Conservation (phyloP, 163 green algal species). For the Scenedesmus sp. region DNA sequence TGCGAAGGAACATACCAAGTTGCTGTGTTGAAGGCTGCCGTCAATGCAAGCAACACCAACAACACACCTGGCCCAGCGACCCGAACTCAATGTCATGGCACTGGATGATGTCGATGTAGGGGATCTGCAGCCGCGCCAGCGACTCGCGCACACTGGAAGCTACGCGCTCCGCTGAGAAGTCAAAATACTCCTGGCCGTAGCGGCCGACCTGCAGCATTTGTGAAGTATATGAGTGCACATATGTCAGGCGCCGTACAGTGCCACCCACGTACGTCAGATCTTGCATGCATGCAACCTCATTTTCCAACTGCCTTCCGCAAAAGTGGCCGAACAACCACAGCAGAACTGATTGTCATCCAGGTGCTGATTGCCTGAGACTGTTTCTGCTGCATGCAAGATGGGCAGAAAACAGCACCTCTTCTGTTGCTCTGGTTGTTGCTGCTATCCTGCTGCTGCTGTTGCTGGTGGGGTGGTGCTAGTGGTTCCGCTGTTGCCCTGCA, state of each 20-base stretch:
- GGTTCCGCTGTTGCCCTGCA: not conserved
- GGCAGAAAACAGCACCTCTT: not conserved
- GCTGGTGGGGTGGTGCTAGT: not conserved
- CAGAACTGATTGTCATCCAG: too few species aligned
- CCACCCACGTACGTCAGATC: too few species aligned
- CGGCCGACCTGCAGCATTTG: conserved; percentile 79
- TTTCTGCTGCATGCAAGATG: not conserved
- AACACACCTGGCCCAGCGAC: conserved; percentile 85
- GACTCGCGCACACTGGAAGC: conserved; percentile 83
- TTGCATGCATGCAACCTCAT: too few species aligned
- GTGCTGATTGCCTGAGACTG: not conserved
- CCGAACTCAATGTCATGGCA: conserved; percentile 98
- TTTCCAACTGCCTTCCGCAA: too few species aligned
- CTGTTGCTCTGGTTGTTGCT: not conserved
- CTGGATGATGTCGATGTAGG: conserved; percentile 95
- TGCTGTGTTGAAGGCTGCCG: too few species aligned
- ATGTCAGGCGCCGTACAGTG: too few species aligned
- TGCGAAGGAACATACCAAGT: too few species aligned
- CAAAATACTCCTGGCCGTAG: conserved; percentile 85
- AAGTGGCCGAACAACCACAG: too few species aligned
- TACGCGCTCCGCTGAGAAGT: conserved; percentile 89
- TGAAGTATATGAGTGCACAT: too few species aligned
- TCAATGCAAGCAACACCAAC: too few species aligned
- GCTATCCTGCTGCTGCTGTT: not conserved
- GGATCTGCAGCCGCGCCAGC: conserved; percentile 80